phyloP scores from a whole-genome alignment of 2,329 filamentous ascomycete species.

The Graphilbum sp. region DNA sequence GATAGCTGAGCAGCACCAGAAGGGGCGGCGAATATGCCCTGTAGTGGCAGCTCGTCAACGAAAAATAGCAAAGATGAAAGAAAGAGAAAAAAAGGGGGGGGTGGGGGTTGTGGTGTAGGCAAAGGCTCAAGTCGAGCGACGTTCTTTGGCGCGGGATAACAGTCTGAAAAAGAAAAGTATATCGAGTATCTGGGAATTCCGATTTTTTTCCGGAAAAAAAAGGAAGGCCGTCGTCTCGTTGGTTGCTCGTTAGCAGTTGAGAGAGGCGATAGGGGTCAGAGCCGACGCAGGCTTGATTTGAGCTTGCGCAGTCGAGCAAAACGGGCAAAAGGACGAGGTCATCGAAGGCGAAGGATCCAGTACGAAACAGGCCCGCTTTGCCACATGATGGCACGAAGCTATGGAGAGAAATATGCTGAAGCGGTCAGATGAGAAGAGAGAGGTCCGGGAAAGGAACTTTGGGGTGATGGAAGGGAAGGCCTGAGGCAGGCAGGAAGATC shows the following conservation, averaged over 20 bases:
- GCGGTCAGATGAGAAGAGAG: neutral
- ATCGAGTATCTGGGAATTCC: too few species aligned
- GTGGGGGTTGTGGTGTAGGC: neutral
- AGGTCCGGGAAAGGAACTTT: too few species aligned
- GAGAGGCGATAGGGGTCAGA: too few species aligned
- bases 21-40: neutral
- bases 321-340: neutral
- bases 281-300: neutral
- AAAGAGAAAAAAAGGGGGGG: neutral
- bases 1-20: constrained; percentile 9
- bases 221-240: neutral
- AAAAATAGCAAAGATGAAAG: neutral
- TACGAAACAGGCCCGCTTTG: constrained; percentile 2
- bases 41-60: neutral
- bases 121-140: too few species aligned
- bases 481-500: too few species aligned
- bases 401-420: neutral
- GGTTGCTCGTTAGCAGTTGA: neutral
- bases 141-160: too few species aligned
- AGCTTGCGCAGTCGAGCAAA: neutral
- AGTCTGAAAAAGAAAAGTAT: too few species aligned
- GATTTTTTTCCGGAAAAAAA: too few species aligned
- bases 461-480: too few species aligned
- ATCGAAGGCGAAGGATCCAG: constrained; percentile 3
- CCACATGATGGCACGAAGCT: constrained; percentile 4